phyloP scores from a whole-genome alignment of 164 flowering plant species.

The Taxillus chinensis region DNA sequence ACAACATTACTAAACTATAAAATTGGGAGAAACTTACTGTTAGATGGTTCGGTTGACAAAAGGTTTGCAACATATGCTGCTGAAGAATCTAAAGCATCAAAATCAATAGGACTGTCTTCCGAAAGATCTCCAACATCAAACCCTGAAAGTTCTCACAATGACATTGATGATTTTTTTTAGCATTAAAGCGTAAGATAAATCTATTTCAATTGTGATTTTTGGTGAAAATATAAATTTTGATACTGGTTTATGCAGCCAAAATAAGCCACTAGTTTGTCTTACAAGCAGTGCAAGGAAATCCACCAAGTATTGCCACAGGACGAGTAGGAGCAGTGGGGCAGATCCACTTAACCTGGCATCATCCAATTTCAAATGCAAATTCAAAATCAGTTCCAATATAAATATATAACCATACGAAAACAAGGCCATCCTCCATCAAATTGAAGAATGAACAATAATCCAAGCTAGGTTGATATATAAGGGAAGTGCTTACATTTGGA shows the following conservation, averaged over 20 bases:
- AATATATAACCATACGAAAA: not conserved
- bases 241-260: not conserved
- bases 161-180: constrained; percentile 5
- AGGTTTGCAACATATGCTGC: constrained; percentile 92
- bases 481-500: constrained; percentile 44
- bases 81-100: constrained; percentile 90
- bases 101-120: constrained; percentile 79
- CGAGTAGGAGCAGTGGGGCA: constrained; percentile 85
- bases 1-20: not conserved
- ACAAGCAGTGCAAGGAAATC: constrained; percentile 72
- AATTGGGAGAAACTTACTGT: constrained; percentile 36
- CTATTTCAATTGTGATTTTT: not conserved
- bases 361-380: not conserved
- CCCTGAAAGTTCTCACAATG: constrained; percentile 40
- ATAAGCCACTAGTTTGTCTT: constrained; percentile 10
- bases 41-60: constrained; percentile 87
- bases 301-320: constrained; percentile 55
- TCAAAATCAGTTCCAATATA: not conserved
- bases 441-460: not conserved
- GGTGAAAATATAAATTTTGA: not conserved
- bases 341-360: constrained; percentile 63
- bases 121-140: constrained; percentile 89
- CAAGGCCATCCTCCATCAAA: not conserved
- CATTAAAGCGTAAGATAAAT: not conserved
- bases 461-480: not conserved